These are phyloP conservation scores for Penicillium canescens DNA, from an alignment of 495 filamentous ascomycete species.

Conservation along the genomic window DNA sequence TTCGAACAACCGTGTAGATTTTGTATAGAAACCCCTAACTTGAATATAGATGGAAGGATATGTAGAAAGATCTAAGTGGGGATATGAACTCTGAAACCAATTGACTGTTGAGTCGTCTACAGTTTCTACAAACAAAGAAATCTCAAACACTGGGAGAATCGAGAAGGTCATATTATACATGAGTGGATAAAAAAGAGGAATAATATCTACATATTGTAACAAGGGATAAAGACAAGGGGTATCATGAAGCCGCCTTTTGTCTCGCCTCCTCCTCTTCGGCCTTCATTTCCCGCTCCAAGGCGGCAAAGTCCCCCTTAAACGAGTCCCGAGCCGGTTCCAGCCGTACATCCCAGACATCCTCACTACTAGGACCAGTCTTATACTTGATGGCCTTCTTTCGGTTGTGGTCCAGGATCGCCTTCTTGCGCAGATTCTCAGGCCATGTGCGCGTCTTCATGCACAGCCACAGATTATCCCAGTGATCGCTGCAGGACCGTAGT, in stretches of 20 bases:
- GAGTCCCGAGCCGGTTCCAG: slow-evolving; percentile 46
- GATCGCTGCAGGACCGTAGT: slow-evolving; percentile 70
- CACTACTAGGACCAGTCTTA: slow-evolving; percentile 73
- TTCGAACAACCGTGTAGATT: no score
- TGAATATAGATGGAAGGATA: no score
- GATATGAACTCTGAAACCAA: no score
- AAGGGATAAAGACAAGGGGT: not conserved
- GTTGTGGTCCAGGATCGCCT: slow-evolving; percentile 69
- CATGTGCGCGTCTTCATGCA: slow-evolving; percentile 77
- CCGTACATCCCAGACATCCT: slow-evolving; percentile 88
- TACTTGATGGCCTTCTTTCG: slow-evolving; percentile 73
- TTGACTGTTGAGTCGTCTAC: no score
- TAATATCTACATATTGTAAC: slow-evolving; percentile 17
- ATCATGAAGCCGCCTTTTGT: slow-evolving; percentile 17
- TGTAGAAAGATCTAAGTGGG: no score
- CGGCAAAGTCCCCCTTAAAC: slow-evolving; percentile 62
- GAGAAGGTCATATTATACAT: slow-evolving; percentile 8
- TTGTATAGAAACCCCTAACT: no score
- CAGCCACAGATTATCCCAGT: slow-evolving; percentile 91
- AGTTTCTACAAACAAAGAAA: not conserved
- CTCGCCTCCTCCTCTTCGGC: slow-evolving; percentile 34
- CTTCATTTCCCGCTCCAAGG: slow-evolving; percentile 53
- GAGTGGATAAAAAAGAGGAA: not conserved
- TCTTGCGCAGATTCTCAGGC: slow-evolving; percentile 48
- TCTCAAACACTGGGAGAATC: not conserved